Percentiles rank a stretch among this genome's conserved stretches.
These are phyloP conservation scores for Chalaropsis thielavioides DNA, from an alignment of 2,329 filamentous ascomycete species.

Conservation along the genomic window DNA sequence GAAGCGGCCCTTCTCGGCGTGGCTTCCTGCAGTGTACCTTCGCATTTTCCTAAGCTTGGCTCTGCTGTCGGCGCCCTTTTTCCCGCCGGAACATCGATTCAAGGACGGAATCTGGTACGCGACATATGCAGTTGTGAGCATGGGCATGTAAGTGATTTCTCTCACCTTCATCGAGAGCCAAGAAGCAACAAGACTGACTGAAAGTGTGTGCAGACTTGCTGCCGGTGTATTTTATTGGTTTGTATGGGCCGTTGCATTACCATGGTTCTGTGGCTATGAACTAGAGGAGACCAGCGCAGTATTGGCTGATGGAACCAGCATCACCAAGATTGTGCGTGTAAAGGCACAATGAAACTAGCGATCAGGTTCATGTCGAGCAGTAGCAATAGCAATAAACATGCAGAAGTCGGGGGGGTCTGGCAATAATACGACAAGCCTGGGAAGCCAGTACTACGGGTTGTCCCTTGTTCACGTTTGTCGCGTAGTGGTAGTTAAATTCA, in stretches of 20 bases:
- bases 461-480: background rate
- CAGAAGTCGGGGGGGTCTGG: background rate
- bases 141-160: constrained; percentile 33
- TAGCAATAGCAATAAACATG: background rate
- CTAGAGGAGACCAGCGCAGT: constrained; percentile 47
- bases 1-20: constrained; percentile 50
- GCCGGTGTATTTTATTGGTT: constrained; percentile 54
- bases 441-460: background rate
- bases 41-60: constrained; percentile 38
- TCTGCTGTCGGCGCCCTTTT: constrained; percentile 46
- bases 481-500: background rate
- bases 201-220: constrained; percentile 32
- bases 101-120: constrained; percentile 37
- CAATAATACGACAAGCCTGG: background rate
- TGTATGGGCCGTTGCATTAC: constrained; percentile 47
- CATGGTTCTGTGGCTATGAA: constrained; percentile 42
- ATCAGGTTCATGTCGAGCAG: background rate
- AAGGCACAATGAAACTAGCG: constrained; percentile 7
- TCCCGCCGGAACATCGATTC: constrained; percentile 38
- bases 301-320: constrained; percentile 50
- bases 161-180: background rate
- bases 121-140: constrained; percentile 39
- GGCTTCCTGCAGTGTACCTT: constrained; percentile 44
- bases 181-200: background rate
- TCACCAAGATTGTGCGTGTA: constrained; percentile 40